Evolutionary conservation across 2,329 filamentous ascomycete genomes (phyloP).

Genomic region (Epichloe brachyelytri): DNA sequence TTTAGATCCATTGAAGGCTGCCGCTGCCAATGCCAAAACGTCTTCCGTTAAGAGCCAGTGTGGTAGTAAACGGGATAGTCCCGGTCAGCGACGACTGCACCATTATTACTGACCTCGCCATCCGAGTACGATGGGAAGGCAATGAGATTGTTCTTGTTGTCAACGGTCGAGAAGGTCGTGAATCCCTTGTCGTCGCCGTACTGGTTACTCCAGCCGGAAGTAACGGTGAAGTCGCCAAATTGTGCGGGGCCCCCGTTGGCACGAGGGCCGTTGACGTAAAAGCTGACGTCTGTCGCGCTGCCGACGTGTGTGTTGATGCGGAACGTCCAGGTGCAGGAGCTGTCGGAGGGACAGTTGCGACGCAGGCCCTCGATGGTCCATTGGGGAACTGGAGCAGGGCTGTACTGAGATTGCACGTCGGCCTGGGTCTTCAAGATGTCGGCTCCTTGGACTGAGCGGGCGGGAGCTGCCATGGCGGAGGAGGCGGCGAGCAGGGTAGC

Average conservation of each 20-base stretch:
- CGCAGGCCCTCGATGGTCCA: slow-evolving; percentile 30
- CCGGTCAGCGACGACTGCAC: slow-evolving; percentile 23
- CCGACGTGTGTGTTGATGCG: slow-evolving; percentile 24
- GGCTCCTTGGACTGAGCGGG: no score
- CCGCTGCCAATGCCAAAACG: no score
- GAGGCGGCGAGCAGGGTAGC: slow-evolving; percentile 22
- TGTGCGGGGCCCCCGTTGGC: slow-evolving; percentile 26
- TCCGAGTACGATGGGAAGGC: slow-evolving; percentile 41
- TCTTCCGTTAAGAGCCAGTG: no score
- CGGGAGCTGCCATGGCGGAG: slow-evolving; percentile 16
- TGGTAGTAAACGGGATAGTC: not conserved
- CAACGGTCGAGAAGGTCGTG: slow-evolving; percentile 35
- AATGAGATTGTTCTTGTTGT: slow-evolving; percentile 26
- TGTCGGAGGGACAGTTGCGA: slow-evolving; percentile 27
- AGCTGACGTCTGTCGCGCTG: slow-evolving; percentile 23
- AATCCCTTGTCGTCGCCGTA: no score
- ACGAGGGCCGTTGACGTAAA: slow-evolving; percentile 22
- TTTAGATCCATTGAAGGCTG: no score
- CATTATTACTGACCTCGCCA: slow-evolving; percentile 28
- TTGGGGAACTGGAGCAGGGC: slow-evolving; percentile 11
- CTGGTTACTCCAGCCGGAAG: no score
- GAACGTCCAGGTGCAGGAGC: slow-evolving; percentile 32
- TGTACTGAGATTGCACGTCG: no score
- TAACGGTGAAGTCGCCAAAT: slow-evolving; percentile 36
- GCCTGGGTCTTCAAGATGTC: no score